These are phyloP conservation scores for Dichomitus squalens DNA, from an alignment of 1,284 basidiomycete genomes.

Conservation along the genomic window DNA sequence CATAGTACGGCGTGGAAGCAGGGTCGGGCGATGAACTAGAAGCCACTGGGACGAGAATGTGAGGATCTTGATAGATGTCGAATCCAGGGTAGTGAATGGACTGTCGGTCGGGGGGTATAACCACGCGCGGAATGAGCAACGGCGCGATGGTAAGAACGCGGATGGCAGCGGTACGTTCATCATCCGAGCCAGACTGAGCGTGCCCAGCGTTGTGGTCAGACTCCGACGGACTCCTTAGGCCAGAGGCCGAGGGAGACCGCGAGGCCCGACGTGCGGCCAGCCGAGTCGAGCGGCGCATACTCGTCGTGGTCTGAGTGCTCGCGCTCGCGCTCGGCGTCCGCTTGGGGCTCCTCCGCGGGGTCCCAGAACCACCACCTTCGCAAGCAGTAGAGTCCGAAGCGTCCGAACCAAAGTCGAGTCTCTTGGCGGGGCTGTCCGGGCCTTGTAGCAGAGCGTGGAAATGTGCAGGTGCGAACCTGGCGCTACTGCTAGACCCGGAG, in stretches of 20 bases:
- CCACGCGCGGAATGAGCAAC: constrained; percentile 42
- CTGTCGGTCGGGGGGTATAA: constrained; percentile 51
- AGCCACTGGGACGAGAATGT: constrained; percentile 35
- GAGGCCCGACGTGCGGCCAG: constrained; percentile 4
- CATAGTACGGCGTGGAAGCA: constrained; percentile 20
- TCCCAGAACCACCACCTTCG: constrained; percentile 11
- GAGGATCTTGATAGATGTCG: constrained; percentile 56
- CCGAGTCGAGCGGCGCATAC: constrained; percentile 18
- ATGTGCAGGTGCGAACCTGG: constrained; percentile 27
- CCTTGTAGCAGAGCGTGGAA: constrained; percentile 38
- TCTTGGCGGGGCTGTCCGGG: constrained; percentile 45
- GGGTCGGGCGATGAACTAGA: constrained; percentile 4
- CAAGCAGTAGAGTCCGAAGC: constrained; percentile 10
- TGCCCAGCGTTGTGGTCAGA: neutral
- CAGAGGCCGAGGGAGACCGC: neutral
- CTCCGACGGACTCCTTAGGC: neutral
- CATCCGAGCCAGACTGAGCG: neutral
- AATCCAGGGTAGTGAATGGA: constrained; percentile 79
- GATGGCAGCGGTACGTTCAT: neutral
- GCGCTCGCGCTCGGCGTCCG: constrained; percentile 1
- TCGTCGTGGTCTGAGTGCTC: neutral
- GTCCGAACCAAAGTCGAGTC: constrained; percentile 49
- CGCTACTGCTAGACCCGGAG: constrained; percentile 27
- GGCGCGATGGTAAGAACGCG: constrained; percentile 32
- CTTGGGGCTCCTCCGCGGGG: constrained; percentile 19